Evolutionary conservation across 306 rosid species (phyloP).

Genomic region (Citrullus colocynthis): DNA sequence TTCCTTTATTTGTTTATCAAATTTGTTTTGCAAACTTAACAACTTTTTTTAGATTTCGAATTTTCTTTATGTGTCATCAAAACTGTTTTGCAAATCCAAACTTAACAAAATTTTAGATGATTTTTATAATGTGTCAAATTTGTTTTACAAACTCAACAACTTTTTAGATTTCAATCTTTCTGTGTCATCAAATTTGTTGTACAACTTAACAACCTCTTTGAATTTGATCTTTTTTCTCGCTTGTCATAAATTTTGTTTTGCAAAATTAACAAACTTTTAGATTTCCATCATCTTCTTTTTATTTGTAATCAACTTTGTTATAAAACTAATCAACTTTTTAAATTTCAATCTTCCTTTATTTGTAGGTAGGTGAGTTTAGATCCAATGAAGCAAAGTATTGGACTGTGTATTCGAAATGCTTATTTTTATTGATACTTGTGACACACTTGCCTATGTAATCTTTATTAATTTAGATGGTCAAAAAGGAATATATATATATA

Average conservation of each 20-base stretch:
- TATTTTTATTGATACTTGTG: background rate
- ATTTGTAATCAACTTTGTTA: background rate
- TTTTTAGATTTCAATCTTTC: background rate
- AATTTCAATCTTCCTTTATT: background rate
- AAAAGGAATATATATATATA: too few species aligned
- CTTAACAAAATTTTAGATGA: too few species aligned
- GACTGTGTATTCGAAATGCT: background rate
- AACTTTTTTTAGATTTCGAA: too few species aligned
- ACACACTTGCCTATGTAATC: background rate
- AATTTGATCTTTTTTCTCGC: too few species aligned
- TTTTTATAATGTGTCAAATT: background rate
- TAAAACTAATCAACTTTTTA: background rate
- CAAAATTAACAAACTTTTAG: background rate
- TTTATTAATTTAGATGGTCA: background rate
- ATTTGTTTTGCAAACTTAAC: too few species aligned
- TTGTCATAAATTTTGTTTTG: background rate
- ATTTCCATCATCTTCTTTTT: background rate
- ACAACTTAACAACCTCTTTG: too few species aligned
- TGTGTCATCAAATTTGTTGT: background rate
- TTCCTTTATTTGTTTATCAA: too few species aligned
- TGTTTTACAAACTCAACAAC: background rate
- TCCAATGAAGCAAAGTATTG: background rate
- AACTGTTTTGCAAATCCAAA: too few species aligned
- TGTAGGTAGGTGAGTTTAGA: background rate
- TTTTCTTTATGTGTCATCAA: too few species aligned